Evolutionary conservation across 1,139 yeast species (phyloP).

Genomic region (Taphrina pruni): DNA sequence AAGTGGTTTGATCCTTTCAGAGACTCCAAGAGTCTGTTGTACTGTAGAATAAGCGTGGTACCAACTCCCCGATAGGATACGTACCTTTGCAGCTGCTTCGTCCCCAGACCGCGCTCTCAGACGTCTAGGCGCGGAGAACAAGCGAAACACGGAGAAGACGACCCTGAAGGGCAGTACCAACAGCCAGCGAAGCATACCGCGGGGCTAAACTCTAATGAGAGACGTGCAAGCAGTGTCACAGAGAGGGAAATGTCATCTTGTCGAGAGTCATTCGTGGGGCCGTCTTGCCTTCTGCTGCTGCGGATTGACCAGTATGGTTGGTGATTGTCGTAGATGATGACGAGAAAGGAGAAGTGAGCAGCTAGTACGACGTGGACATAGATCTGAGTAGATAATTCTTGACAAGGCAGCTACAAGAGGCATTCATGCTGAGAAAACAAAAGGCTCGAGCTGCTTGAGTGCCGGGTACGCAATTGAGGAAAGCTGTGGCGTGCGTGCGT

Average conservation of each 20-base stretch:
- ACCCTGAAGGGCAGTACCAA: slow-evolving; percentile 21
- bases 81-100: slow-evolving; percentile 26
- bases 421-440: no score
- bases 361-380: no score
- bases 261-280: background rate
- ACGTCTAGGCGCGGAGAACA: slow-evolving; percentile 12
- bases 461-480: no score
- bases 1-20: slow-evolving; percentile 39
- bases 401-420: no score
- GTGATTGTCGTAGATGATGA: no score
- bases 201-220: background rate
- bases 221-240: no score
- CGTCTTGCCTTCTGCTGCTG: background rate
- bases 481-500: no score
- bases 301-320: no score
- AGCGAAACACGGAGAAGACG: slow-evolving; percentile 16
- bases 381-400: no score
- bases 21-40: slow-evolving; percentile 15
- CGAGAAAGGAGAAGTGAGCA: no score
- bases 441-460: no score
- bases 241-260: background rate
- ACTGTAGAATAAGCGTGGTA: slow-evolving; percentile 15
- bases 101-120: slow-evolving; percentile 14
- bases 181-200: slow-evolving; percentile 33
- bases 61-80: background rate